Conservation (phyloP, 371 early-diverging fungal species). For the Chytridiales sp. region DNA sequence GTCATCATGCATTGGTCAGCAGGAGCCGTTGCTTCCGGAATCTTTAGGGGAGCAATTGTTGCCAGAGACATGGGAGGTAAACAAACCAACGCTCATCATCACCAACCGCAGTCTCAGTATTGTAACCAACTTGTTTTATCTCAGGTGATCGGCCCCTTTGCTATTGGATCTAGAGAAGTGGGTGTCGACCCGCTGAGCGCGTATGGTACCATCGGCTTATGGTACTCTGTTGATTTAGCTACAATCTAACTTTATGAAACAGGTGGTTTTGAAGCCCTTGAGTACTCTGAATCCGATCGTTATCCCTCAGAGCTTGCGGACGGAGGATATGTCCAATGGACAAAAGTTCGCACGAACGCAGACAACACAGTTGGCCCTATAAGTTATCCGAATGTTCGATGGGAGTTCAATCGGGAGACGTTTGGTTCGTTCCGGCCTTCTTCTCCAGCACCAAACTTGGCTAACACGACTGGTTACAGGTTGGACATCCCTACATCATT, state of each 20-base stretch:
- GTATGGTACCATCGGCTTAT: constrained; percentile 46
- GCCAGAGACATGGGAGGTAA: too few species aligned
- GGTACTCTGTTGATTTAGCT: background rate
- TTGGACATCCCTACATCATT: constrained; percentile 46
- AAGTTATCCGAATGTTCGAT: constrained; percentile 46
- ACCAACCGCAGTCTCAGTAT: too few species aligned
- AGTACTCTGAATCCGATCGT: constrained; percentile 42
- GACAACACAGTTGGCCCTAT: constrained; percentile 56
- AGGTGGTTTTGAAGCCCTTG: constrained; percentile 60
- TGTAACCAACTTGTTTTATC: too few species aligned
- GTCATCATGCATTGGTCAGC: too few species aligned
- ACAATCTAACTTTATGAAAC: background rate
- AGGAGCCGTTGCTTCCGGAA: too few species aligned
- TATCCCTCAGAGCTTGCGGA: constrained; percentile 67
- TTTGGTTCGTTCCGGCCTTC: constrained; percentile 41
- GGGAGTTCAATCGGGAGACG: constrained; percentile 58
- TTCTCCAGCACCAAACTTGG: background rate
- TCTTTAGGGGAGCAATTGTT: too few species aligned
- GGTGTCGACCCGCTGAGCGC: constrained; percentile 69
- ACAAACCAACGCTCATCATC: too few species aligned
- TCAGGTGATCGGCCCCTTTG: constrained; percentile 63
- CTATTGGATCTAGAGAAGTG: constrained; percentile 65
- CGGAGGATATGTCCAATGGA: constrained; percentile 60
- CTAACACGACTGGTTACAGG: constrained; percentile 20
- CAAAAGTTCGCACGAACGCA: constrained; percentile 36